Percentiles rank a stretch among this genome's conserved stretches.
Evolutionary conservation across 148 eudicot species (phyloP).

Genomic region (Chenopodium berlandieri): DNA sequence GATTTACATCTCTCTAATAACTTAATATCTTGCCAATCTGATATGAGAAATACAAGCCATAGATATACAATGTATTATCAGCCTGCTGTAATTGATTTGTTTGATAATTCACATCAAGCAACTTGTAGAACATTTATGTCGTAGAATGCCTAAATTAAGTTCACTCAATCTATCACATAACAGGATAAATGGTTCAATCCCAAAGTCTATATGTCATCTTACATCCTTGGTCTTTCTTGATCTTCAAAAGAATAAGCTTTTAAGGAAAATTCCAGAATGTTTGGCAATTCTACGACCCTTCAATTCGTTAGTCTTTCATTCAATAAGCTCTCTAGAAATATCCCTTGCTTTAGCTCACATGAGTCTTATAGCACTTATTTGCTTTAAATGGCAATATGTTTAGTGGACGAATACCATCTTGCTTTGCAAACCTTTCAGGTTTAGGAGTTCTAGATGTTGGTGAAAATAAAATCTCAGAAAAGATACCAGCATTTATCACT

Average conservation of each 20-base stretch:
- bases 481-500: neutral
- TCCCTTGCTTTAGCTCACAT: neutral
- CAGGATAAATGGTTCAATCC: slow-evolving; percentile 8
- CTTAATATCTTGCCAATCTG: neutral
- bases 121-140: neutral
- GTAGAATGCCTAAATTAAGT: slow-evolving; percentile 7
- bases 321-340: too few species aligned
- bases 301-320: too few species aligned
- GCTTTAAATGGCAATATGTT: slow-evolving; percentile 15
- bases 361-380: neutral
- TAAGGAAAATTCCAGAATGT: neutral
- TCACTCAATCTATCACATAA: neutral
- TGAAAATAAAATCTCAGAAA: slow-evolving; percentile 8
- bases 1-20: neutral
- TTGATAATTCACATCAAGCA: neutral
- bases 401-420: slow-evolving; percentile 10
- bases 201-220: neutral
- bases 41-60: neutral
- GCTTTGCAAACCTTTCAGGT: neutral
- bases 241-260: slow-evolving; percentile 14
- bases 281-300: too few species aligned
- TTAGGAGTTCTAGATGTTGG: slow-evolving; percentile 8
- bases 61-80: neutral
- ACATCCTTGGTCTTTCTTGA: neutral
- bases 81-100: neutral